Evolutionary conservation across 306 rosid species (phyloP).

Genomic region (Dalbergia cultrata): DNA sequence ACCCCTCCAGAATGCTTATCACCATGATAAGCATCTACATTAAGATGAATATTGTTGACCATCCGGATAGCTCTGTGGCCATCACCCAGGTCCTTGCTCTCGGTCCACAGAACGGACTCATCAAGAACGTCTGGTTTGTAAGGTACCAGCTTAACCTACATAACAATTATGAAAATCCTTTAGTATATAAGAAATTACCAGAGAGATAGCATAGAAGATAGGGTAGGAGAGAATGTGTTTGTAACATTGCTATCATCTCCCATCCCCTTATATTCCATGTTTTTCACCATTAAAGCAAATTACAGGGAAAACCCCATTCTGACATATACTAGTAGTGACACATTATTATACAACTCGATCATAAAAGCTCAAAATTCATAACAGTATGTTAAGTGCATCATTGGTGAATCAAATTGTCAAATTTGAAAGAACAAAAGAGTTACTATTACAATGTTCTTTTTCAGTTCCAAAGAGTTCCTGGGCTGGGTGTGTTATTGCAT

Average conservation of each 20-base stretch:
- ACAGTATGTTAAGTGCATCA: background rate
- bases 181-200: background rate
- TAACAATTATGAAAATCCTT: slow-evolving; percentile 9
- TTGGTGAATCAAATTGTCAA: slow-evolving; percentile 27
- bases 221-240: background rate
- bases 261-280: background rate
- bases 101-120: slow-evolving; percentile 83
- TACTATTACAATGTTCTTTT: background rate
- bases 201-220: background rate
- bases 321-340: background rate
- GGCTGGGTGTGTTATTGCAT: background rate
- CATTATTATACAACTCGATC: background rate
- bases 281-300: slow-evolving; percentile 1
- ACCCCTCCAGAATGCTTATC: slow-evolving; percentile 87
- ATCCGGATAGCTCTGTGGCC: slow-evolving; percentile 78
- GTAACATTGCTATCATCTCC: slow-evolving; percentile 3
- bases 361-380: slow-evolving; percentile 5
- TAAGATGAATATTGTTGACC: slow-evolving; percentile 80
- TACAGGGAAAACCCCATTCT: background rate
- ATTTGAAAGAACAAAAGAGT: slow-evolving; percentile 11
- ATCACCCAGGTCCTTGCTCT: slow-evolving; percentile 73
- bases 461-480: background rate
- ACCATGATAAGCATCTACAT: slow-evolving; percentile 85
- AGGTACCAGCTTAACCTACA: slow-evolving; percentile 72
- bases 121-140: slow-evolving; percentile 72